A percentile compares a stretch with the other conserved stretches of the same genome.
These are phyloP conservation scores for Fusarium nisikadoi DNA, from an alignment of 2,329 filamentous ascomycete species.

Conservation along the genomic window DNA sequence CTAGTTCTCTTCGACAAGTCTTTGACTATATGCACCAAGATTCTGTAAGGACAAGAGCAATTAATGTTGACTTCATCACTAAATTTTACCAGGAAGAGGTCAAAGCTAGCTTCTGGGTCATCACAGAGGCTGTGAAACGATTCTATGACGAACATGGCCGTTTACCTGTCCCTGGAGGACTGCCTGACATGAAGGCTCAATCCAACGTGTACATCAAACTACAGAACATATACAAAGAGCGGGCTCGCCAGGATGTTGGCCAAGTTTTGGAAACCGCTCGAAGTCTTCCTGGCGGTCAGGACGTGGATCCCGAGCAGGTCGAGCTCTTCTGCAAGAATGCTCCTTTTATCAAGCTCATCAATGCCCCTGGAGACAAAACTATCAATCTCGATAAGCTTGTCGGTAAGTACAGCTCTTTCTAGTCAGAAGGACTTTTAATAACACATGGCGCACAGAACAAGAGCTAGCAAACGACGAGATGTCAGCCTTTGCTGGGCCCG, in stretches of 20 bases:
- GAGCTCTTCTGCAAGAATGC: constrained; percentile 97
- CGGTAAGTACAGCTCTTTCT: constrained; percentile 57
- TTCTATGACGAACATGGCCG: constrained; percentile 80
- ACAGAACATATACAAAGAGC: constrained; percentile 91
- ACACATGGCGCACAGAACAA: constrained; percentile 52
- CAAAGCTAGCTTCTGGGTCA: constrained; percentile 83
- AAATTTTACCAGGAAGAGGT: constrained; percentile 53
- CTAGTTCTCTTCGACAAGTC: constrained; percentile 77
- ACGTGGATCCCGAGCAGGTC: constrained; percentile 77
- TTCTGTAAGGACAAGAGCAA: constrained; percentile 56
- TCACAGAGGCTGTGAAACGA: constrained; percentile 79
- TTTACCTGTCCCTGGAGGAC: constrained; percentile 83
- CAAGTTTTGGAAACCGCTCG: constrained; percentile 78
- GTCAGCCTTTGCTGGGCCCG: constrained; percentile 57
- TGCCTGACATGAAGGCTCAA: constrained; percentile 98
- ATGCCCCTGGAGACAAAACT: constrained; percentile 57
- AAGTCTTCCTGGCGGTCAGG: constrained; percentile 57
- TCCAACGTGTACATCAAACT: constrained; percentile 89
- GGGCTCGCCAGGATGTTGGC: constrained; percentile 80
- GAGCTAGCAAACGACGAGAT: constrained; percentile 66
- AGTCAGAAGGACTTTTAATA: neutral
- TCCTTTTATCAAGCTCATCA: constrained; percentile 89
- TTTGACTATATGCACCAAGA: constrained; percentile 71
- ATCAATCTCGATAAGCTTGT: constrained; percentile 63
- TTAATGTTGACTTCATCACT: neutral